A percentile compares a stretch with the other conserved stretches of the same genome.
phyloP scores from a whole-genome alignment of 2,329 filamentous ascomycete genomes.

The Cordyceps militaris region DNA sequence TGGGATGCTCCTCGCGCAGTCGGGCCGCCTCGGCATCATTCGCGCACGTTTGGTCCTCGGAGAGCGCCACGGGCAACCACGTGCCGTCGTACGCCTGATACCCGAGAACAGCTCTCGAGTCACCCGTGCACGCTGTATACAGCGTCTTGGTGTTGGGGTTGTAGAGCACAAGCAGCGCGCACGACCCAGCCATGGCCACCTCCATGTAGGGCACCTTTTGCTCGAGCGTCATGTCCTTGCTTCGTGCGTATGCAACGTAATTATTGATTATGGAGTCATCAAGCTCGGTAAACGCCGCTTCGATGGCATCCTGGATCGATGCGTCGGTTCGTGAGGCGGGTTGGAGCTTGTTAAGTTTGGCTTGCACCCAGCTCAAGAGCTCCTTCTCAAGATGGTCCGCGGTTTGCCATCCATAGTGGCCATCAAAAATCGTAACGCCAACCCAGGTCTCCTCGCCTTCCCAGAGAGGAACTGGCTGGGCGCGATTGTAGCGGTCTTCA shows the following conservation, averaged over 20 bases:
- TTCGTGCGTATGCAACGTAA: conserved; percentile 15
- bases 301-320: not conserved
- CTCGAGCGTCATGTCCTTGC: conserved; percentile 16
- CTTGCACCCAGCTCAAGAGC: conserved; percentile 24
- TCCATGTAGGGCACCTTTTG: conserved; percentile 17
- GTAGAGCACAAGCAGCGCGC: conserved; percentile 51
- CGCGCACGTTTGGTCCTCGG: conserved; percentile 53
- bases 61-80: conserved; percentile 46
- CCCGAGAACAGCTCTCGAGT: conserved; percentile 54
- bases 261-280: conserved; percentile 43
- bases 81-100: conserved; percentile 27
- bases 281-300: conserved; percentile 27
- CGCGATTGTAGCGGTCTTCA: not conserved
- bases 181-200: conserved; percentile 39
- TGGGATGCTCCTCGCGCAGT: conserved; percentile 47
- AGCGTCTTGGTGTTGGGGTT: conserved; percentile 43
- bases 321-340: not conserved
- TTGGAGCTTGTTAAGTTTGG: not conserved
- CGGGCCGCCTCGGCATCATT: conserved; percentile 47
- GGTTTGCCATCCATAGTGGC: conserved; percentile 29
- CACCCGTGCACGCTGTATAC: conserved; percentile 54
- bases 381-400: conserved; percentile 25
- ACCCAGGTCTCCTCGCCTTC: conserved; percentile 22
- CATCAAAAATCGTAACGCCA: conserved; percentile 29
- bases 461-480: not conserved